phyloP scores from a whole-genome alignment of 176 grass and related monocot genomes.

The Zizania latifolia region DNA sequence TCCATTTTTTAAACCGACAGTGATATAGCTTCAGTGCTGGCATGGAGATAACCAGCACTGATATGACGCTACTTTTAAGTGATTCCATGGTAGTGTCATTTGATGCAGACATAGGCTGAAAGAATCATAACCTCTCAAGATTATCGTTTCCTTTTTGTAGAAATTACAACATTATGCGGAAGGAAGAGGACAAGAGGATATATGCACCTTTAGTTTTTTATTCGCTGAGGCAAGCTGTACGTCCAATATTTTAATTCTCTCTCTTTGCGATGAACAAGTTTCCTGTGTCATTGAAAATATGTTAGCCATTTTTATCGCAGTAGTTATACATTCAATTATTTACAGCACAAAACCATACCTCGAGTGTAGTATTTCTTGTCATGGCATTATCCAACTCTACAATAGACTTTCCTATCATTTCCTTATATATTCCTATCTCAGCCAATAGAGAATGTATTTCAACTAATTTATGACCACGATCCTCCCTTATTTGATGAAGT shows the following conservation, averaged over 20 bases:
- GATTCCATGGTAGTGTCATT: no score
- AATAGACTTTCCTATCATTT: constrained; percentile 37
- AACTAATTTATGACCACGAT: constrained; percentile 37
- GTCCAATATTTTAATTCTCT: constrained; percentile 43
- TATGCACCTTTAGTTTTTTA: constrained; percentile 50
- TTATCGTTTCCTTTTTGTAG: no score
- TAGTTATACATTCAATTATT: neutral
- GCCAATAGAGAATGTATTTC: constrained; percentile 38
- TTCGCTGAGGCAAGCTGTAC: constrained; percentile 50
- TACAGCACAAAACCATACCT: constrained; percentile 35
- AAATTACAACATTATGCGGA: neutral
- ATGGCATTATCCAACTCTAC: constrained; percentile 43
- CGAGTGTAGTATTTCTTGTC: constrained; percentile 33
- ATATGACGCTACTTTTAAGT: no score
- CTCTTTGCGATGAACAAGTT: constrained; percentile 45
- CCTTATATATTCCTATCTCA: constrained; percentile 42
- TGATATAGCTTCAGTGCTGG: no score
- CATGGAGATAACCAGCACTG: no score
- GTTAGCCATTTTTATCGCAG: neutral
- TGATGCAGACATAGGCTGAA: neutral
- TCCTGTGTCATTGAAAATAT: constrained; percentile 37
- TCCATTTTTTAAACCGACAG: no score
- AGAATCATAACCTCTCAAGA: neutral
- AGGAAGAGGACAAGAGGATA: neutral
- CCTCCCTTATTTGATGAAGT: constrained; percentile 64